A percentile compares a stretch with the other conserved stretches of the same genome.
Evolutionary conservation across 306 rosid genomes (phyloP).

Genomic region (Acacia melanoxylon): DNA sequence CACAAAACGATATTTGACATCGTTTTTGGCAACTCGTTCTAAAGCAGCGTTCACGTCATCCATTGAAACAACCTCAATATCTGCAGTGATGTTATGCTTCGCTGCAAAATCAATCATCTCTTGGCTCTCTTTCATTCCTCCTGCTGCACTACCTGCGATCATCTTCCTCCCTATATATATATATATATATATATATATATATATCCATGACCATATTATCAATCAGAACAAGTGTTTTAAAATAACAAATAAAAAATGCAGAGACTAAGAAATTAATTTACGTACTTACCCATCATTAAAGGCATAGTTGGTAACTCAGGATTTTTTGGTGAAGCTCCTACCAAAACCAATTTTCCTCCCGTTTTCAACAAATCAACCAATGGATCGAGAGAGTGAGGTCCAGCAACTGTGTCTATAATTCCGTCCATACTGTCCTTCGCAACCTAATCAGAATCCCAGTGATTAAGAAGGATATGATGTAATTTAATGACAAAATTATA

Average conservation of each 20-base stretch:
- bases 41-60: slow-evolving; percentile 38
- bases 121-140: slow-evolving; percentile 40
- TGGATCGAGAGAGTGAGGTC: slow-evolving; percentile 3
- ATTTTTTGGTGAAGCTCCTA: not conserved
- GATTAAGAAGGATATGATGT: not conserved
- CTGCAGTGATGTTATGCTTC: slow-evolving; percentile 34
- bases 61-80: slow-evolving; percentile 39
- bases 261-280: not conserved
- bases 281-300: not conserved
- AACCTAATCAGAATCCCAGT: slow-evolving; percentile 27
- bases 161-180: slow-evolving; percentile 32
- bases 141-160: slow-evolving; percentile 34
- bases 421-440: slow-evolving; percentile 44
- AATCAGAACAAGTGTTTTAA: not conserved
- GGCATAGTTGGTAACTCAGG: not conserved
- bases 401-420: slow-evolving; percentile 37
- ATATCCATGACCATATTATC: not conserved
- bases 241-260: not conserved
- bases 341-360: not conserved
- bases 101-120: slow-evolving; percentile 44
- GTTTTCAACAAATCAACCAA: not conserved
- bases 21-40: slow-evolving; percentile 32
- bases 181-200: not conserved
- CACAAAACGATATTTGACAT: slow-evolving; percentile 46
- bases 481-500: not conserved